These are phyloP conservation scores for Psilocybe cubensis DNA, from an alignment of 768 basidiomycete species.

Conservation along the genomic window DNA sequence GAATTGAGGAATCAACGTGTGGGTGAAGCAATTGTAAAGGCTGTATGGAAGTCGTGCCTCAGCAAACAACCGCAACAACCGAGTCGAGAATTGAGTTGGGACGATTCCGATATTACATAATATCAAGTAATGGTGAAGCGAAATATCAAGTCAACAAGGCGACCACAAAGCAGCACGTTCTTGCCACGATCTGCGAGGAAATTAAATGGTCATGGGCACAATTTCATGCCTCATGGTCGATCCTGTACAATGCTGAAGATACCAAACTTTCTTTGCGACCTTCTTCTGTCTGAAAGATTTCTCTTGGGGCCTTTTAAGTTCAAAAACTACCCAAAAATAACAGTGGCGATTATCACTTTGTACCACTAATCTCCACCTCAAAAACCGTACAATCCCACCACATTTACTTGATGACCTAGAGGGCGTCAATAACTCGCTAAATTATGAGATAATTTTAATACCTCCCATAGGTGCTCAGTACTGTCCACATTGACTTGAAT, in stretches of 20 bases:
- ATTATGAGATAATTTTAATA: neutral
- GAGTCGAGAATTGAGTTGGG: too few relatives aligned
- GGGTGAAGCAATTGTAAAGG: too few relatives aligned
- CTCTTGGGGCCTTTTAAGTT: neutral
- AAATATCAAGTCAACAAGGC: too few relatives aligned
- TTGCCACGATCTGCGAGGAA: neutral
- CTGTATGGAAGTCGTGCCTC: too few relatives aligned
- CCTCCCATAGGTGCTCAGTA: neutral
- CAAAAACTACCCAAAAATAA: neutral
- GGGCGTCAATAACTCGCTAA: neutral
- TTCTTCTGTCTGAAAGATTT: neutral
- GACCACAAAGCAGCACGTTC: too few relatives aligned
- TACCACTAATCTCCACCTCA: neutral
- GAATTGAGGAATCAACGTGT: too few relatives aligned
- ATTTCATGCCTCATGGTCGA: too few relatives aligned
- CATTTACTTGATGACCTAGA: neutral
- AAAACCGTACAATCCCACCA: neutral
- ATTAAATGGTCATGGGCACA: neutral
- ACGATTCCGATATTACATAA: too few relatives aligned
- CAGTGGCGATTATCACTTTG: neutral
- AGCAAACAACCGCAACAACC: too few relatives aligned
- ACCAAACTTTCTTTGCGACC: neutral
- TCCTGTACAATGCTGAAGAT: neutral
- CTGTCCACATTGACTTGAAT: neutral
- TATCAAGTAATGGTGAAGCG: too few relatives aligned